These are phyloP conservation scores for Stereocaulon alpinum DNA, from an alignment of 495 filamentous ascomycete species.

Conservation along the genomic window DNA sequence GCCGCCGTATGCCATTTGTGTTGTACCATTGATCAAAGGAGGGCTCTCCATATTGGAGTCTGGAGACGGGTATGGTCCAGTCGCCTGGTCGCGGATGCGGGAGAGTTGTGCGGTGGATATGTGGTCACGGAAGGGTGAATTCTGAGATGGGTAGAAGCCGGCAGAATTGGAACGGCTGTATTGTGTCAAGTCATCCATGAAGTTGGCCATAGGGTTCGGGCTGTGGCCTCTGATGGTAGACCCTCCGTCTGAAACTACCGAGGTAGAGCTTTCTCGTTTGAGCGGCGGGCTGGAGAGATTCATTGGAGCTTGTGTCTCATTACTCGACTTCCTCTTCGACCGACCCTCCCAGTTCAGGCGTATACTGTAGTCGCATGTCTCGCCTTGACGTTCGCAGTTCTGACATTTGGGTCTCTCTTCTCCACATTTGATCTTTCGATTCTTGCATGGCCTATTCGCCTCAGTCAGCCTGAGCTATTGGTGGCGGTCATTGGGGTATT, in stretches of 20 bases:
- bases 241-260: neutral
- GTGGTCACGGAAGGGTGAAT: slow-evolving; percentile 4
- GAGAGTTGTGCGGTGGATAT: slow-evolving; percentile 13
- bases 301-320: slow-evolving; percentile 17
- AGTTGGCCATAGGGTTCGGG: slow-evolving; percentile 3
- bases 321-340: slow-evolving; percentile 33
- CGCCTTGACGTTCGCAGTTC: slow-evolving; percentile 67
- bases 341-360: slow-evolving; percentile 71
- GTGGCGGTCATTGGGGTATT: slow-evolving; percentile 22
- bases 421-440: slow-evolving; percentile 79
- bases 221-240: slow-evolving; percentile 8
- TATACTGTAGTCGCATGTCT: slow-evolving; percentile 78
- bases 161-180: slow-evolving; percentile 1
- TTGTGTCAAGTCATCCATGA: neutral
- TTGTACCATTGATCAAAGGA: slow-evolving; percentile 7
- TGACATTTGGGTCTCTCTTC: slow-evolving; percentile 70
- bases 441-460: slow-evolving; percentile 65
- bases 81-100: slow-evolving; percentile 13
- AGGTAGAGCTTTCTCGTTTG: neutral
- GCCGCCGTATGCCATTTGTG: slow-evolving; percentile 1
- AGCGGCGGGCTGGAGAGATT: neutral
- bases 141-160: neutral
- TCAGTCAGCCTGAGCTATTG: slow-evolving; percentile 1
- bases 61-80: slow-evolving; percentile 21
- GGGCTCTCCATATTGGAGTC: slow-evolving; percentile 18